phyloP scores from a whole-genome alignment of 441 rosid species.

The Isatis lusitanica region DNA sequence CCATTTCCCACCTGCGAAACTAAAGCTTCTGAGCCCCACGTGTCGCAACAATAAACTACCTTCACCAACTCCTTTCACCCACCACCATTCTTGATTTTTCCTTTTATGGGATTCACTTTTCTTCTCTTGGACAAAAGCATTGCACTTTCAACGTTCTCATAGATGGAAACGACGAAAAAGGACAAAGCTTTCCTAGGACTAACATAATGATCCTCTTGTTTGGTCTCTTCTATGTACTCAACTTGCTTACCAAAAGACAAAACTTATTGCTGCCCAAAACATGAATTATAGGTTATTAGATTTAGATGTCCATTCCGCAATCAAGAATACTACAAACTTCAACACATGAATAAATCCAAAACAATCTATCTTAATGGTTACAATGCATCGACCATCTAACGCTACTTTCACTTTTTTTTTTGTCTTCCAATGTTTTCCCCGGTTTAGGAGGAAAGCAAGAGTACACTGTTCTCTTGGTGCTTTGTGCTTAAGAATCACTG shows the following conservation, averaged over 20 bases:
- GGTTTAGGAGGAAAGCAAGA: neutral
- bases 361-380: slow-evolving; percentile 24
- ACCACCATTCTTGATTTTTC: slow-evolving; percentile 5
- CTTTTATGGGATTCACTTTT: neutral
- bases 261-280: neutral
- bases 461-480: slow-evolving; percentile 20
- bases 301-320: neutral
- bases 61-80: slow-evolving; percentile 33
- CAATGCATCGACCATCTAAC: slow-evolving; percentile 22
- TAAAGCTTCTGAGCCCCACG: slow-evolving; percentile 18
- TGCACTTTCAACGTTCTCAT: neutral
- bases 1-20: slow-evolving; percentile 23
- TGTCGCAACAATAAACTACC: slow-evolving; percentile 25
- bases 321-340: slow-evolving; percentile 11
- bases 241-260: neutral
- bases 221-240: neutral
- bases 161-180: neutral
- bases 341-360: slow-evolving; percentile 35
- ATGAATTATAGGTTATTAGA: neutral
- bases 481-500: slow-evolving; percentile 23
- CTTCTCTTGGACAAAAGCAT: neutral
- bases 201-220: neutral
- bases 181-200: slow-evolving; percentile 3
- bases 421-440: neutral
- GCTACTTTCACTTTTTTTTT: slow-evolving; percentile 1